phyloP scores from a whole-genome alignment of 352 stramenopile species.

The Lagenidium giganteum region DNA sequence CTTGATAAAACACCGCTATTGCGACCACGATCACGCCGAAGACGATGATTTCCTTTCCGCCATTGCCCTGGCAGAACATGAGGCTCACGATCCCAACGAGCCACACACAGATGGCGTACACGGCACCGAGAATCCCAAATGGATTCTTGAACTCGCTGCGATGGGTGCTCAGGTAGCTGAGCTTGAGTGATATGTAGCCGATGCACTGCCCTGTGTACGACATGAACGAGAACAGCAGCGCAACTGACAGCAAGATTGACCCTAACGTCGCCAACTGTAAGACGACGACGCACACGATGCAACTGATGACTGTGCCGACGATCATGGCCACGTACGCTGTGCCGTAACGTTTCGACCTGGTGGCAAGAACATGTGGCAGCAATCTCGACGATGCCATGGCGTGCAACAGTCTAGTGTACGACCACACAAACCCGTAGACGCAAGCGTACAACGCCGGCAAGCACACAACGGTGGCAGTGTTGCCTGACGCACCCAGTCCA shows the following conservation, averaged over 20 bases:
- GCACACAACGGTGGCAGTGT: slow-evolving; percentile 14
- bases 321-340: slow-evolving; percentile 8
- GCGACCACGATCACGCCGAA: background rate
- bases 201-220: slow-evolving; percentile 24
- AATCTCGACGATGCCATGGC: slow-evolving; percentile 6
- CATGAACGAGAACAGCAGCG: slow-evolving; percentile 13
- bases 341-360: slow-evolving; percentile 4
- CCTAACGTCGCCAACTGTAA: background rate
- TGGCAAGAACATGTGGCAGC: slow-evolving; percentile 3
- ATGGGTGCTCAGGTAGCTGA: slow-evolving; percentile 4
- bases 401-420: slow-evolving; percentile 1
- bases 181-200: slow-evolving; percentile 17
- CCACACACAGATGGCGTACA: slow-evolving; percentile 18
- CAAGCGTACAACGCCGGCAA: slow-evolving; percentile 6
- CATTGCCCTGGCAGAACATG: slow-evolving; percentile 13
- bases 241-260: slow-evolving; percentile 11
- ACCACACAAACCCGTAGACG: slow-evolving; percentile 9
- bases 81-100: slow-evolving; percentile 11
- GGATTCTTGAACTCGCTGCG: slow-evolving; percentile 10
- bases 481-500: too few relatives aligned
- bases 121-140: slow-evolving; percentile 12
- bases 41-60: slow-evolving; percentile 5
- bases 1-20: slow-evolving; percentile 10
- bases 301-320: slow-evolving; percentile 2
- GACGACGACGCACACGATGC: slow-evolving; percentile 12